Evolutionary conservation across 2,329 filamentous ascomycete species (phyloP).

Genomic region (Cordyceps cateniannulata): DNA sequence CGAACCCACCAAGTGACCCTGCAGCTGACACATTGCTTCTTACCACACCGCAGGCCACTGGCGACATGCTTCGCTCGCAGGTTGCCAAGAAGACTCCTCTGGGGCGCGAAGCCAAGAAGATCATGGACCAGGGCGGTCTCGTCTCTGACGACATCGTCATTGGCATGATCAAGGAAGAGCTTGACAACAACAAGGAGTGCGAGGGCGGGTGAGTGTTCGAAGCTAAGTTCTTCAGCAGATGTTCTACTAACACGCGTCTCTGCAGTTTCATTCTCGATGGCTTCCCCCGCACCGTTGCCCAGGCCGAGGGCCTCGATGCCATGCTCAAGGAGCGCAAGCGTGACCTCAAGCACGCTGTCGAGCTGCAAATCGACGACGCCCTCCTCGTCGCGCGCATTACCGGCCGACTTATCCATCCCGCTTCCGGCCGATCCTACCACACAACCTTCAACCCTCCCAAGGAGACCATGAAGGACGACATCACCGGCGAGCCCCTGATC

Average conservation of each 20-base stretch:
- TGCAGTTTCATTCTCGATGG: conserved; percentile 94
- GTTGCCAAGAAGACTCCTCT: conserved; percentile 95
- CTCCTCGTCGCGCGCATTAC: conserved; percentile 95
- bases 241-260: conserved; percentile 5
- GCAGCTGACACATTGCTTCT: conserved; percentile 16
- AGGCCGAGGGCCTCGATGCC: conserved; percentile 87
- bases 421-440: conserved; percentile 95
- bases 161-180: conserved; percentile 98
- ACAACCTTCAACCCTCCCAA: conserved; percentile 98
- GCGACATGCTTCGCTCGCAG: conserved; percentile 98
- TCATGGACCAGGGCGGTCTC: conserved; percentile 97
- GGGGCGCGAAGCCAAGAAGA: conserved; percentile 97
- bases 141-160: conserved; percentile 99
- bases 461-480: conserved; percentile 86
- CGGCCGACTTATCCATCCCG: conserved; percentile 89
- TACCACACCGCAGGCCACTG: conserved; percentile 64
- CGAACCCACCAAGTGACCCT: background rate
- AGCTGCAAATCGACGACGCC: conserved; percentile 93
- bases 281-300: conserved; percentile 92
- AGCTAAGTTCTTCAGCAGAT: background rate
- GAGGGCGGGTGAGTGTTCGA: conserved; percentile 70
- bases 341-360: conserved; percentile 87
- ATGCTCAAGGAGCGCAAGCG: conserved; percentile 78
- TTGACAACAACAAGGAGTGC: conserved; percentile 91
- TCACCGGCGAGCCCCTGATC: conserved; percentile 93